phyloP scores from a whole-genome alignment of 768 basidiomycete species.

The Scleroderma citrinum region DNA sequence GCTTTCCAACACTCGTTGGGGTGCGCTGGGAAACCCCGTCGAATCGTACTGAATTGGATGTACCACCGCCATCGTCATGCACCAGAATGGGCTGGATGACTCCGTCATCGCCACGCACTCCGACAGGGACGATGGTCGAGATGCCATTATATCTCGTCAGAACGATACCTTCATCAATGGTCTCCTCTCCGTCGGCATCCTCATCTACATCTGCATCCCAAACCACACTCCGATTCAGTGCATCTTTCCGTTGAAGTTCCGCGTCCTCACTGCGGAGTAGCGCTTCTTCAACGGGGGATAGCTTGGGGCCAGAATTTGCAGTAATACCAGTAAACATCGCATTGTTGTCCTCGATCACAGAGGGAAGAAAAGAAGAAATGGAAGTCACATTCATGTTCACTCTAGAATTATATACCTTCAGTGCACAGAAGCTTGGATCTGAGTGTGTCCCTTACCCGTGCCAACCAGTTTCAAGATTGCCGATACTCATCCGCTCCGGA shows the following conservation, averaged over 20 bases:
- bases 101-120: constrained; percentile 53
- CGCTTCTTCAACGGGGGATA: constrained; percentile 58
- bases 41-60: constrained; percentile 29
- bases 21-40: constrained; percentile 45
- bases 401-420: constrained; percentile 30
- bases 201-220: constrained; percentile 57
- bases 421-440: background rate
- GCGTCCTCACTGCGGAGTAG: constrained; percentile 46
- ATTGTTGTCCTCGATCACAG: constrained; percentile 51
- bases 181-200: constrained; percentile 57
- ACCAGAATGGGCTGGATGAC: constrained; percentile 41
- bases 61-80: constrained; percentile 11
- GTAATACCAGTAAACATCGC: constrained; percentile 49
- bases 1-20: constrained; percentile 48
- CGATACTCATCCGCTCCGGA: constrained; percentile 69
- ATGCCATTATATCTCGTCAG: constrained; percentile 16
- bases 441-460: constrained; percentile 46
- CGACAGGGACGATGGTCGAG: constrained; percentile 38
- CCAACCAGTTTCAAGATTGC: constrained; percentile 63
- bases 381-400: constrained; percentile 70
- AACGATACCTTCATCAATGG: constrained; percentile 22
- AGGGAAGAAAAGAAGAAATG: constrained; percentile 68
- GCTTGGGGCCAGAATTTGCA: constrained; percentile 27
- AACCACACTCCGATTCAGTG: constrained; percentile 52
- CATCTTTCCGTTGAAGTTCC: constrained; percentile 58